Base-by-base conservation (phyloP, 176 grass and related monocot species). In the Microstegium vimineum region DNA sequence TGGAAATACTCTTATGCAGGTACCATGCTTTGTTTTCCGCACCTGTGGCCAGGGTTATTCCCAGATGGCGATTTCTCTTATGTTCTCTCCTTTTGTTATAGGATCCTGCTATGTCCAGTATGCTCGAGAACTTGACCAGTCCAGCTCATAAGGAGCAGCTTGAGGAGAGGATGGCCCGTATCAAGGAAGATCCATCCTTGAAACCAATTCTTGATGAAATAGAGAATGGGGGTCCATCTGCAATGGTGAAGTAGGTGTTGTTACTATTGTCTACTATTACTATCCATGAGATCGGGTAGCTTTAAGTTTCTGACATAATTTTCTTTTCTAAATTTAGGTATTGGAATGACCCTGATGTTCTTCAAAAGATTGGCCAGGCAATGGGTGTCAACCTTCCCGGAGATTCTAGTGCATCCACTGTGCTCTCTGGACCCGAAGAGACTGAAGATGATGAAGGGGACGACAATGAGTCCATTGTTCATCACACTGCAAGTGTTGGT, bases 311-410 rank as follows among this genome's bases (percentile, higher is more conserved):
- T 85, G 61, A 81, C 18, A 54, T 37, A 22, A 25, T 52, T 70
- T 81, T 56, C 33, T 38, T 25, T 66, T 65, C 64, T 86, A 84
- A 41, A 61, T 84, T 17, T 70, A 98, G 95, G 89, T 98, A 98
- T 83, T 98, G 92, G 95, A 98, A 98, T 91, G 95, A 98, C 81
- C 86, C 95, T 45, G 90, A 90, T 20, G 83, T 89, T 92, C 92
- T 98, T 73, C 84, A 94, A 83, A 98, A 98, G 88, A 86, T 98
- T 73, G 95, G 92, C 22, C 84, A 98, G 72, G 95, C 92, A 74
- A 94, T 98, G 92, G 89, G 90, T 51, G 73, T 98, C 54, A 85
- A 59, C 37, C 33, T 83, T 83, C 86, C 90, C 42, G 92, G 82
- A 56, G 92, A 93, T 74, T 85, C 84, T 82, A 85, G 84, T 82